phyloP scores from a whole-genome alignment of 2,329 filamentous ascomycete species.

The Paecilomyces formosus region DNA sequence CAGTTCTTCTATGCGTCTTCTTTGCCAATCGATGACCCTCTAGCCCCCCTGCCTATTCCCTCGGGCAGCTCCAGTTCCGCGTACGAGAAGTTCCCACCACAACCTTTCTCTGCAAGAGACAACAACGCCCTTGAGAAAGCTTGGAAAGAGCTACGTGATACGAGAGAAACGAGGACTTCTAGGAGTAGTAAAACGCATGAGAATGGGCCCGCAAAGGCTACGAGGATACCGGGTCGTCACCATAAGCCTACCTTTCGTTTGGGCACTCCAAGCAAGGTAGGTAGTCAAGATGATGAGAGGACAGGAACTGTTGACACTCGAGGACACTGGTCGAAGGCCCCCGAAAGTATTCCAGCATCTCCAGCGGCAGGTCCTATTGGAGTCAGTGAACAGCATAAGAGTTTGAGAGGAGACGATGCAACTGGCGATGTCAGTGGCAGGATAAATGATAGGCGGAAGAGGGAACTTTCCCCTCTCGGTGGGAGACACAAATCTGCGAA shows the following conservation, averaged over 20 bases:
- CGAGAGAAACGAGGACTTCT: constrained; percentile 7
- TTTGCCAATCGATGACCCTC: constrained; percentile 78
- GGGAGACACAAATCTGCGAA: constrained; percentile 20
- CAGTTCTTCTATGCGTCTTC: constrained; percentile 83
- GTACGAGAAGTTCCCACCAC: constrained; percentile 53
- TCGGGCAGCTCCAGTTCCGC: constrained; percentile 43
- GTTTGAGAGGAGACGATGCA: constrained; percentile 12
- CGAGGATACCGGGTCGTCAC: constrained; percentile 20
- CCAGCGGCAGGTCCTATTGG: not conserved
- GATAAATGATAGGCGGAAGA: constrained; percentile 15
- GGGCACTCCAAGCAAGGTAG: constrained; percentile 7
- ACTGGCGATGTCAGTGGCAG: constrained; percentile 7
- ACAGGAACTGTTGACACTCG: not conserved
- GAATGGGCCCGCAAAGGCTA: constrained; percentile 5
- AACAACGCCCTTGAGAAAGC: constrained; percentile 72
- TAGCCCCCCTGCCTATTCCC: constrained; percentile 58
- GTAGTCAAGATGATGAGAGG: constrained; percentile 10
- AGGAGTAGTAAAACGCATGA: constrained; percentile 4
- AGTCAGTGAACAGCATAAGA: constrained; percentile 8
- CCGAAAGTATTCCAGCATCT: not conserved
- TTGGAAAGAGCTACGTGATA: constrained; percentile 55
- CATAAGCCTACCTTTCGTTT: constrained; percentile 4
- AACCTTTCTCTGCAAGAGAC: constrained; percentile 72
- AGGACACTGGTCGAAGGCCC: not conserved
- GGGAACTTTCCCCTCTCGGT: constrained; percentile 24